Evolutionary conservation across 352 stramenopile genomes (phyloP), one percentile per base, ranked within the genome.

Genomic region (Lagenidium sp.): DNA sequence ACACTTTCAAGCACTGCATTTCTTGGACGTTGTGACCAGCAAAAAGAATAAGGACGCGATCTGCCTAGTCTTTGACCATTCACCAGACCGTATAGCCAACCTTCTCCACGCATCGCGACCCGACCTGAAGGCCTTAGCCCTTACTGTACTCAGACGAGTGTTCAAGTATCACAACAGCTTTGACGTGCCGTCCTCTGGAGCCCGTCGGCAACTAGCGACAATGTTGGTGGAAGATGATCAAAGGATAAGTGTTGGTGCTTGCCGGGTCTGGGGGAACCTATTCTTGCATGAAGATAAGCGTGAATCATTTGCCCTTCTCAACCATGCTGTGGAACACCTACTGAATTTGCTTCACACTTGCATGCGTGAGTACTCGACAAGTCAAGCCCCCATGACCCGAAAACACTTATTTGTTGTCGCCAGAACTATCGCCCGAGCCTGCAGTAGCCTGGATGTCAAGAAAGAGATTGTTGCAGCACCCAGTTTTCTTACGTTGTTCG

Each of bases 241-340:
- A 7, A 13, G 18, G 10, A 44, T 68, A 6, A 53, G 43, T 1
- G 44, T 84, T 0, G 36, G 42, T 2, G 66, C 66, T 0, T 74
- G 55, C 11, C 61, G 74, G 28, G 71, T 83, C 0, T 87, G 71
- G 69, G 67, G 69, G 4, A 87, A 85, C 15, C 54, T 87, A 2
- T 58, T 83, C 12, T 56, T 68, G 18, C 68, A 68, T 37, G 55
- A 68, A n/a, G 69, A 83, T 49, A 85, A 87, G 29, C 67, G 65
- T 3, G 29, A 47, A 4, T 41, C 49, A 6, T 82, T 85, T 29
- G 62, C 67, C 3, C 46, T 66, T 29, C 41, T 67, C 7, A 20
- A 53, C 1, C 57, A 72, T 32, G 63, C 63, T 0, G 51, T 74
- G 0, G 63, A 76, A 15, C 44, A 47, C n/a, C 47, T 85, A 7